phyloP scores from a whole-genome alignment of 345 rosid genomes.

The Brassica nigra region DNA sequence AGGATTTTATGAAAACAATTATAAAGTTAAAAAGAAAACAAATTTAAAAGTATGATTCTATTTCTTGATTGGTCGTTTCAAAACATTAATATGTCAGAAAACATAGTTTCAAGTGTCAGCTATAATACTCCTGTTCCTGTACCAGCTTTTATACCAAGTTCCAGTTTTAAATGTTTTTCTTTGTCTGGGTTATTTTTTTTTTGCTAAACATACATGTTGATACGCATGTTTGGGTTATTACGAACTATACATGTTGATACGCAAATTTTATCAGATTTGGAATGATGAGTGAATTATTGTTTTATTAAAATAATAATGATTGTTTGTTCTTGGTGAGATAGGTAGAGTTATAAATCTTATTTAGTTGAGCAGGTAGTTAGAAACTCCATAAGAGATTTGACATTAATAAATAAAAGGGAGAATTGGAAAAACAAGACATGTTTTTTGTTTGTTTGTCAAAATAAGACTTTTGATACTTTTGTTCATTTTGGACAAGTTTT shows the following conservation, averaged over 20 bases:
- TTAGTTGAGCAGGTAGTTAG: constrained; percentile 5
- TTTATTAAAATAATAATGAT: not conserved
- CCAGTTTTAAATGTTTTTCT: not conserved
- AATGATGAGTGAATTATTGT: not conserved
- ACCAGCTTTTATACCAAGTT: constrained; percentile 11
- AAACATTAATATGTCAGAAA: constrained; percentile 2
- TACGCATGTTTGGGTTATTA: not conserved
- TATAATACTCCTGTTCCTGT: not conserved
- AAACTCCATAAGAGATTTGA: constrained; percentile 10
- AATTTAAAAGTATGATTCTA: not conserved
- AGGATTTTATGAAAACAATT: not conserved
- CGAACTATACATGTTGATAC: not conserved
- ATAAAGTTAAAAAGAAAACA: not conserved
- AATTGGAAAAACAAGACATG: no score
- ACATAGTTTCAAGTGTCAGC: not conserved
- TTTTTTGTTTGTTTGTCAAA: no score
- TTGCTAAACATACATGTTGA: not conserved
- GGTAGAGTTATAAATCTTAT: not conserved
- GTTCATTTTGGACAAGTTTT: no score
- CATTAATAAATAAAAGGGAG: not conserved
- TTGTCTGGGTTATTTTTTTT: not conserved
- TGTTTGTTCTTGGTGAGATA: not conserved
- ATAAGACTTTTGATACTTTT: no score
- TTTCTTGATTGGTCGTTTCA: not conserved
- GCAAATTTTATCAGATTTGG: not conserved